Evolutionary conservation across 495 filamentous ascomycete genomes (phyloP).

Genomic region (Bacidia gigantensis): DNA sequence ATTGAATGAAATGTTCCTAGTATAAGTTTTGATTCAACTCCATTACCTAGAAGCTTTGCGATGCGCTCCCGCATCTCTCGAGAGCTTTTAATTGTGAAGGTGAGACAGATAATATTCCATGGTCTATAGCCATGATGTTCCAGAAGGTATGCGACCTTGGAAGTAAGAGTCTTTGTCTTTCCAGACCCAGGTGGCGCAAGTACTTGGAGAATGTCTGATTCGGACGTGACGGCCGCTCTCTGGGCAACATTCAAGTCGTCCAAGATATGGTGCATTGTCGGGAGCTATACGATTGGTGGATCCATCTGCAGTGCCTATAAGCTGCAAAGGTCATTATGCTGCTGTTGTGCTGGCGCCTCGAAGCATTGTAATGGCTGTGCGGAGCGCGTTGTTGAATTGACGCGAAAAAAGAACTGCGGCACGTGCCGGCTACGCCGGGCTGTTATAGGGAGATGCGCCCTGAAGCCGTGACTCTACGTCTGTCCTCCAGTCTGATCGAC

Average conservation of each 20-base stretch:
- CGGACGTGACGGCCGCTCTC: slow-evolving; percentile 67
- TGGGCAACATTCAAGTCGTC: slow-evolving; percentile 75
- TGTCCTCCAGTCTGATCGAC: too few species aligned
- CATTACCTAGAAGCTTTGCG: slow-evolving; percentile 61
- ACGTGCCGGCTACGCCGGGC: too few species aligned
- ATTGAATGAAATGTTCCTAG: slow-evolving; percentile 96
- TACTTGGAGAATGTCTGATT: slow-evolving; percentile 69
- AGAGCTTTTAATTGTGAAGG: slow-evolving; percentile 94
- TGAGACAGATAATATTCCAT: slow-evolving; percentile 90
- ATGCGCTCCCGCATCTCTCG: slow-evolving; percentile 91
- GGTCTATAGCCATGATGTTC: slow-evolving; percentile 62
- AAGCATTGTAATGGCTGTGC: not conserved
- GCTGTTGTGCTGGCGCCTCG: too few species aligned
- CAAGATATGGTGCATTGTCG: slow-evolving; percentile 25
- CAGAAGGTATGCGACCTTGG: slow-evolving; percentile 89
- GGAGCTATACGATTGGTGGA: not conserved
- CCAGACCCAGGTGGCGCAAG: slow-evolving; percentile 79
- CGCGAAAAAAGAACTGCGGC: not conserved
- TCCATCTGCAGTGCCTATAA: not conserved
- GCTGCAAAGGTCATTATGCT: too few species aligned
- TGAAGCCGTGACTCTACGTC: too few species aligned
- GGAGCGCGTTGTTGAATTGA: not conserved
- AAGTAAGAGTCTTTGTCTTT: slow-evolving; percentile 93
- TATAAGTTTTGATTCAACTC: slow-evolving; percentile 61
- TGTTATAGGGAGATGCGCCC: too few species aligned